Evolutionary conservation across 2,329 filamentous ascomycete species (phyloP).

Genomic region (Stenocarpella maydis): DNA sequence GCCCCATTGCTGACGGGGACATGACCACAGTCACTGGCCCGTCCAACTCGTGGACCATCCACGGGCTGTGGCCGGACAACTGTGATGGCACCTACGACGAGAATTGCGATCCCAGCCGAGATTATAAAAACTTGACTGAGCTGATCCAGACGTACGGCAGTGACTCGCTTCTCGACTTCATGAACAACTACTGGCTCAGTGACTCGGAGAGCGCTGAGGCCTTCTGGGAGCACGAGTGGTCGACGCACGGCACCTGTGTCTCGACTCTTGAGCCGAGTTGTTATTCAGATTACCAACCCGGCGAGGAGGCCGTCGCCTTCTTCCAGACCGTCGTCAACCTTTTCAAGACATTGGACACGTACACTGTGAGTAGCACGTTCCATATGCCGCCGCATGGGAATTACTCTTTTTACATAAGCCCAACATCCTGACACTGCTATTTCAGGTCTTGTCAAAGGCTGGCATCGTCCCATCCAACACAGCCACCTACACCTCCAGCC

Average conservation of each 20-base stretch:
- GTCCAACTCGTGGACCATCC: slow-evolving; percentile 34
- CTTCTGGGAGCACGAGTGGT: slow-evolving; percentile 36
- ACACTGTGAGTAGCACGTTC: slow-evolving; percentile 11
- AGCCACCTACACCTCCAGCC: slow-evolving; percentile 26
- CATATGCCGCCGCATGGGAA: background rate
- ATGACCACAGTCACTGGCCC: slow-evolving; percentile 24
- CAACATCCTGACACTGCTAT: background rate
- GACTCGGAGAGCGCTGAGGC: slow-evolving; percentile 25
- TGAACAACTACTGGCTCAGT: slow-evolving; percentile 35
- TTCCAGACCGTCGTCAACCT: slow-evolving; percentile 32
- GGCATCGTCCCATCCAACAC: slow-evolving; percentile 33
- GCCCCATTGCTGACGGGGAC: background rate
- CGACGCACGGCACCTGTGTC: slow-evolving; percentile 32
- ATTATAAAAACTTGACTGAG: slow-evolving; percentile 30
- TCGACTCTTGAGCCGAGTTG: slow-evolving; percentile 32
- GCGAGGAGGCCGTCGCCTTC: slow-evolving; percentile 33
- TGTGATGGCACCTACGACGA: slow-evolving; percentile 29
- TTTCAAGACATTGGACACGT: slow-evolving; percentile 33
- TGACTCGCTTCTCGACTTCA: slow-evolving; percentile 22
- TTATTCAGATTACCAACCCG: slow-evolving; percentile 29
- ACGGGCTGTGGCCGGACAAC: slow-evolving; percentile 34
- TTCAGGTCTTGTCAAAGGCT: slow-evolving; percentile 26
- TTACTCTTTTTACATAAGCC: no score
- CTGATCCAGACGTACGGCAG: slow-evolving; percentile 32
- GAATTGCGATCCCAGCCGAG: slow-evolving; percentile 29